phyloP scores from a whole-genome alignment of 2,329 filamentous ascomycete species.

The Diplodia mutila region DNA sequence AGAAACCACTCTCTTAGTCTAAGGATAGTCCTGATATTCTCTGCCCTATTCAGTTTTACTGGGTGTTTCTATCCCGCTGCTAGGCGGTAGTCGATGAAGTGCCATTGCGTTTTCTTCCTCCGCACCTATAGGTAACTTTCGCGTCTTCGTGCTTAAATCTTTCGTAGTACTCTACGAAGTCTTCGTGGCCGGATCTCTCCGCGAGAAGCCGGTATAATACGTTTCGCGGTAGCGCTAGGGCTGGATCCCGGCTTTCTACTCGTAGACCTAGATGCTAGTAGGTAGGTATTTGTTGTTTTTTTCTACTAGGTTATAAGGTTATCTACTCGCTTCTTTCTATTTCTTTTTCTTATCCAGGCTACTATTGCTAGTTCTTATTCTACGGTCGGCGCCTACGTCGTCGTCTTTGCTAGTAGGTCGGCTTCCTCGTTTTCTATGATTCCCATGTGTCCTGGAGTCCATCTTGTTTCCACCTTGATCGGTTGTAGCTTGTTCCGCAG shows the following conservation, averaged over 20 bases:
- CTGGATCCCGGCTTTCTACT: background rate
- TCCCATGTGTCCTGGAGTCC: background rate
- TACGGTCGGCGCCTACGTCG: background rate
- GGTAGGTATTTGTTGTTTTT: background rate
- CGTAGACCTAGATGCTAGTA: background rate
- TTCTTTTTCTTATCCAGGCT: background rate
- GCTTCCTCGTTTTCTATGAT: constrained; percentile 3
- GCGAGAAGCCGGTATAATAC: constrained; percentile 6
- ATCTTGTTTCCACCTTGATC: background rate
- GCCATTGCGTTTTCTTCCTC: background rate
- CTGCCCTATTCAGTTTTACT: background rate
- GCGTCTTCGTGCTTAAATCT: background rate
- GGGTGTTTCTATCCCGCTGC: background rate
- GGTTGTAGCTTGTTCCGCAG: background rate
- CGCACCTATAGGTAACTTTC: background rate
- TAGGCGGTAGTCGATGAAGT: constrained; percentile 9
- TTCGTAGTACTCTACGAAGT: constrained; percentile 1
- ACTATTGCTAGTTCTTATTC: background rate
- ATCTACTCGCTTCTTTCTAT: background rate
- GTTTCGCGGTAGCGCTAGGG: background rate
- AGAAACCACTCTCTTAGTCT: constrained; percentile 2
- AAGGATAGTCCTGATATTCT: background rate
- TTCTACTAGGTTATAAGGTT: background rate
- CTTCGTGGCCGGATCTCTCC: background rate
- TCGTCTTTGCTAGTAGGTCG: background rate